These are phyloP conservation scores for Conringia planisiliqua DNA, from an alignment of 345 rosid genomes.

Conservation along the genomic window DNA sequence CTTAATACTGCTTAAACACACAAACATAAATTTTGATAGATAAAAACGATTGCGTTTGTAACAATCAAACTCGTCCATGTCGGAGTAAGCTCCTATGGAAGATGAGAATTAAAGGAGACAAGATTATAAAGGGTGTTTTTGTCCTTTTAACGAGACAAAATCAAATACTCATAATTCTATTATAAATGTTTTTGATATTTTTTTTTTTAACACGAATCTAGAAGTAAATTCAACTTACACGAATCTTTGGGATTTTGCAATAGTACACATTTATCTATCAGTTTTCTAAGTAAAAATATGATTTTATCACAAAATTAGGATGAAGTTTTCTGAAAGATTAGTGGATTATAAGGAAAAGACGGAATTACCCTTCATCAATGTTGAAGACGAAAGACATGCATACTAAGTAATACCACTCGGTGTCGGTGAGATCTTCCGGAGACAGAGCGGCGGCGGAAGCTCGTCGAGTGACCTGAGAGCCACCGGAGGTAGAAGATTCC, in stretches of 20 bases:
- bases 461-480: conserved; percentile 35
- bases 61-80: background rate
- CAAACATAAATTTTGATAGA: background rate
- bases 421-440: conserved; percentile 91
- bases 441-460: conserved; percentile 80
- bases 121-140: background rate
- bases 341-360: background rate
- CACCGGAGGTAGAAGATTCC: conserved; percentile 51
- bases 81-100: background rate
- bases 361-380: conserved; percentile 75
- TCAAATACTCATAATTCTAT: no score
- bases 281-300: background rate
- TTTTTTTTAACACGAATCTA: background rate
- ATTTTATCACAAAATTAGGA: no score
- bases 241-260: background rate
- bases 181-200: no score
- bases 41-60: background rate
- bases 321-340: no score
- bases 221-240: background rate
- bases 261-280: background rate
- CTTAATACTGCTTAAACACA: background rate
- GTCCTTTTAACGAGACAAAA: background rate
- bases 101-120: background rate
- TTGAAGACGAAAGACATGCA: conserved; percentile 93
- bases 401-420: conserved; percentile 95